Conservation (phyloP, 1,284 basidiomycete species). For the Naganishia sp. region DNA sequence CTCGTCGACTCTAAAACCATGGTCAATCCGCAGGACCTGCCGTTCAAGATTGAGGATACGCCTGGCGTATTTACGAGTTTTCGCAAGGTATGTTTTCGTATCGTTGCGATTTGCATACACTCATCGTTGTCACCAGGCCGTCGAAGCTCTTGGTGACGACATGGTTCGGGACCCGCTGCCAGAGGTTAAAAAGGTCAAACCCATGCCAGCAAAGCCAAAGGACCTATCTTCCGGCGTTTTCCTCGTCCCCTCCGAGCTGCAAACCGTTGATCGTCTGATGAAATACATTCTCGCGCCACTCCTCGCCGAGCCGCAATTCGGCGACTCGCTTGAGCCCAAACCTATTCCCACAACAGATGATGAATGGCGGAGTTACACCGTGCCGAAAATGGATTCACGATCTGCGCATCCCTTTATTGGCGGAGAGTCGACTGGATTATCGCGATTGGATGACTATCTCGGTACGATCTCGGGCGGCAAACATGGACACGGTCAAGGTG, state of each 20-base stretch:
- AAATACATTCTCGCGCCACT: slow-evolving; percentile 31
- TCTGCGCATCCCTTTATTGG: slow-evolving; percentile 57
- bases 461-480: slow-evolving; percentile 39
- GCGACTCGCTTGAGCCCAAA: slow-evolving; percentile 12
- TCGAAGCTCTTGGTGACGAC: slow-evolving; percentile 54
- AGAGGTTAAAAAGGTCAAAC: slow-evolving; percentile 43
- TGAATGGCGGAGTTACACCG: slow-evolving; percentile 25
- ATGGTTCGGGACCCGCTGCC: slow-evolving; percentile 45
- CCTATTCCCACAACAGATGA: slow-evolving; percentile 16
- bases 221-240: slow-evolving; percentile 10
- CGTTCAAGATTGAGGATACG: slow-evolving; percentile 53
- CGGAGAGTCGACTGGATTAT: slow-evolving; percentile 53
- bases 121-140: slow-evolving; percentile 56
- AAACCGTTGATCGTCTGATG: slow-evolving; percentile 36
- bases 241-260: slow-evolving; percentile 31
- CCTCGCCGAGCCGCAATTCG: slow-evolving; percentile 29
- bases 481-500: slow-evolving; percentile 44
- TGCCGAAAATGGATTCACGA: slow-evolving; percentile 34
- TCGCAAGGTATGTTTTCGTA: slow-evolving; percentile 45
- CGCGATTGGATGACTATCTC: slow-evolving; percentile 55
- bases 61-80: slow-evolving; percentile 59
- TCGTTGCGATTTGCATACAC: slow-evolving; percentile 48
- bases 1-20: slow-evolving; percentile 50
- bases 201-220: slow-evolving; percentile 39
- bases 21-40: slow-evolving; percentile 54